These are phyloP conservation scores for Arthrocladium fulminans DNA, from an alignment of 2,329 filamentous ascomycete species.

Conservation along the genomic window DNA sequence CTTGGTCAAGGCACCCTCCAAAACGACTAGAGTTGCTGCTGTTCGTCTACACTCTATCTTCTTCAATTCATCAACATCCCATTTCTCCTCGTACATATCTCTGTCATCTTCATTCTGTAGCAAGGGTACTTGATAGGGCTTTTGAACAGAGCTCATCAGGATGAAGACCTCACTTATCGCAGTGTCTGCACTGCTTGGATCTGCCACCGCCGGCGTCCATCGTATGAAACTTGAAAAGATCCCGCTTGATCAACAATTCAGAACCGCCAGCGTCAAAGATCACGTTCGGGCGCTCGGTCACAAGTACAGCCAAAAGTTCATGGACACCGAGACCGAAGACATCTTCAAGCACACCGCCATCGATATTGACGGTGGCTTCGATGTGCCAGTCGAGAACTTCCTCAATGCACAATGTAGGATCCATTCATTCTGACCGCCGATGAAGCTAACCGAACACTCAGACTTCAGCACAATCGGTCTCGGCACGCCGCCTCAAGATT, in stretches of 20 bases:
- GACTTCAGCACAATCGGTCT: conserved; percentile 96
- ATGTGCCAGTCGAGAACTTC: conserved; percentile 91
- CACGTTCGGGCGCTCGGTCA: conserved; percentile 77
- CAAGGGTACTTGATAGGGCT: background rate
- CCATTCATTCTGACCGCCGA: background rate
- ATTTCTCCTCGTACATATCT: background rate
- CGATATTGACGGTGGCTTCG: conserved; percentile 49
- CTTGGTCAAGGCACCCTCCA: background rate
- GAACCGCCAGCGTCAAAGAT: conserved; percentile 68
- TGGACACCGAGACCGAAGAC: conserved; percentile 68
- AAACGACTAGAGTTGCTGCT: background rate
- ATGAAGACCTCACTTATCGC: conserved; percentile 86
- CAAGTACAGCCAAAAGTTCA: conserved; percentile 97
- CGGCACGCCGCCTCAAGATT: conserved; percentile 80
- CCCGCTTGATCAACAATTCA: conserved; percentile 82
- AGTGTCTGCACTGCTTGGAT: conserved; percentile 69
- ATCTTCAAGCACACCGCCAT: conserved; percentile 70
- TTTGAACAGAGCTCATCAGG: conserved; percentile 22
- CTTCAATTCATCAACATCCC: background rate
- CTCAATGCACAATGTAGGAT: conserved; percentile 91
- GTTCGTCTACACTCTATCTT: background rate
- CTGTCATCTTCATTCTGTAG: background rate
- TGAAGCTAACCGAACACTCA: conserved; percentile 31
- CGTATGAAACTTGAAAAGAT: conserved; percentile 98
- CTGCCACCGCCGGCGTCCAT: conserved; percentile 77